Percentiles rank a stretch among this genome's conserved stretches.
These are phyloP conservation scores for Chaetomiaceae sp. DNA, from an alignment of 2,329 filamentous ascomycete species.

Conservation along the genomic window DNA sequence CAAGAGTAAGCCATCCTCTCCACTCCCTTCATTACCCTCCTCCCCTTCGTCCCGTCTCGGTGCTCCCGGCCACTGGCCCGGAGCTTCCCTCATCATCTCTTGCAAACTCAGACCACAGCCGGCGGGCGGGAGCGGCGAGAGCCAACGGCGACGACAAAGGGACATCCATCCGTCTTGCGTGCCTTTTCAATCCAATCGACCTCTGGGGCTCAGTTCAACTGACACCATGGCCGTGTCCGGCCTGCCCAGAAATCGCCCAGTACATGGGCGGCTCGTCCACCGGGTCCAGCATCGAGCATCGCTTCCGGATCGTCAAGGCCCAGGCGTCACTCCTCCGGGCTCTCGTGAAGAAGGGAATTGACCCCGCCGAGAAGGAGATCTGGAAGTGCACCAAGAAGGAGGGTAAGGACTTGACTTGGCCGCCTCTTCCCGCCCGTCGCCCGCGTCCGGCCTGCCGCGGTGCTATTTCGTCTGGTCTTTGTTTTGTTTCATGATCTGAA, in stretches of 20 bases:
- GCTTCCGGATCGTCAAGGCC: conserved; percentile 45
- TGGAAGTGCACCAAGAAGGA: conserved; percentile 34
- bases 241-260: conserved; percentile 41
- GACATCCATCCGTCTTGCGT: neutral
- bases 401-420: conserved; percentile 11
- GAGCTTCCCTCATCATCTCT: conserved; percentile 1
- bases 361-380: conserved; percentile 41
- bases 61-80: neutral
- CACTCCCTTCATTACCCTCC: neutral
- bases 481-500: neutral
- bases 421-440: neutral
- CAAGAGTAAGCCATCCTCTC: conserved; percentile 46
- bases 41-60: neutral
- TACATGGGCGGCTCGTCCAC: conserved; percentile 31
- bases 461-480: conserved; percentile 1
- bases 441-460: neutral
- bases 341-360: conserved; percentile 34
- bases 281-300: conserved; percentile 46
- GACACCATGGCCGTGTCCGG: conserved; percentile 18
- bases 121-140: conserved; percentile 3
- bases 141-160: neutral
- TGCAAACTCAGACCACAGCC: neutral
- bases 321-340: conserved; percentile 38
- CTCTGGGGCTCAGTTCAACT: conserved; percentile 11
- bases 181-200: neutral